Evolutionary conservation across 2,329 filamentous ascomycete species (phyloP).

Genomic region (Elsinoe perseae): DNA sequence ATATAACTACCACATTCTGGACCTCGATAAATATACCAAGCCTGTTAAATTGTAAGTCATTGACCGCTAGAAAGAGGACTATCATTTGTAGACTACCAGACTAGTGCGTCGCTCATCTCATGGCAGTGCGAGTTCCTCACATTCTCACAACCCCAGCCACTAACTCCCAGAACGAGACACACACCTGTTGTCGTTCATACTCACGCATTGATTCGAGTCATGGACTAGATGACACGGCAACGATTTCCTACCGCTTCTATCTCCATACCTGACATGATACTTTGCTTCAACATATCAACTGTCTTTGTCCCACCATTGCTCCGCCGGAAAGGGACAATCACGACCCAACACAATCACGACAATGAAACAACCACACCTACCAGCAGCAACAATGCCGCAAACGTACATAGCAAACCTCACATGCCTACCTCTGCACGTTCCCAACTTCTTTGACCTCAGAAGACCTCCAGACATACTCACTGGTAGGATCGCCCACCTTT

Average conservation of each 20-base stretch:
- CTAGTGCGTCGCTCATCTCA: too few species aligned
- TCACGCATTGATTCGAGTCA: too few species aligned
- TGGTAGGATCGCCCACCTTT: neutral
- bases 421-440: neutral
- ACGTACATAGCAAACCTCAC: neutral
- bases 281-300: neutral
- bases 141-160: too few species aligned
- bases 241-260: neutral
- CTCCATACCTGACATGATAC: neutral
- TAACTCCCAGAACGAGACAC: too few species aligned
- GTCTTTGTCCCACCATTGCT: neutral
- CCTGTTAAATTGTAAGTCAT: too few species aligned
- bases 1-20: too few species aligned
- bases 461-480: neutral
- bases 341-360: neutral
- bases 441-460: neutral
- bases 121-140: too few species aligned
- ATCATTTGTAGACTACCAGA: too few species aligned
- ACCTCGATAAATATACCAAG: too few species aligned
- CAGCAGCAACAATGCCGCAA: neutral
- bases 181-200: too few species aligned
- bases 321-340: neutral
- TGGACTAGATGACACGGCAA: too few species aligned
- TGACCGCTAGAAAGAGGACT: too few species aligned
- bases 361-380: neutral